A percentile compares a stretch with the other conserved stretches of the same genome.
Conservation (phyloP, 2,329 filamentous ascomycete species). For the Pestalotiopsis sp. region DNA sequence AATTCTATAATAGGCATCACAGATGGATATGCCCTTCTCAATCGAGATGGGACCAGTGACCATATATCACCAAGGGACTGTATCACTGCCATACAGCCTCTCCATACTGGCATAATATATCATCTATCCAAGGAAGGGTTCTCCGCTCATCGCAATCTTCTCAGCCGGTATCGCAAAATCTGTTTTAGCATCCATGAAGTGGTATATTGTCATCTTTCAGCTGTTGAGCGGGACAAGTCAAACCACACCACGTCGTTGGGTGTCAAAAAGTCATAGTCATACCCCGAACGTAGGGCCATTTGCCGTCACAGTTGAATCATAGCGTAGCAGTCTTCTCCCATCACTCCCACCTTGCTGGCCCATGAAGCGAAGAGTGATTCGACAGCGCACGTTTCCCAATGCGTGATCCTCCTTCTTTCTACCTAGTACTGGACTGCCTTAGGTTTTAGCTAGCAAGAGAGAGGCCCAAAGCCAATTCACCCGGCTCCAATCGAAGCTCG, state of each 20-base stretch:
- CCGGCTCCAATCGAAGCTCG: constrained; percentile 6
- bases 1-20: neutral
- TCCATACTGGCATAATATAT: neutral
- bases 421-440: neutral
- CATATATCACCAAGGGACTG: neutral
- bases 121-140: neutral
- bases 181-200: neutral
- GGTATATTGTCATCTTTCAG: neutral
- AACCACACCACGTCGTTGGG: neutral
- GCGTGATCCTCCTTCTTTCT: neutral
- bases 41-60: neutral
- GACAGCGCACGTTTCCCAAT: neutral
- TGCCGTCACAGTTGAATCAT: neutral
- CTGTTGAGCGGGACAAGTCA: neutral
- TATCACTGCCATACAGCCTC: neutral
- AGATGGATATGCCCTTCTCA: neutral
- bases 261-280: neutral
- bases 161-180: neutral
- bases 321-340: neutral
- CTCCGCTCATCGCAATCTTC: neutral
- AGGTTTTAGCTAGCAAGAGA: neutral
- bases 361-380: too few species aligned
- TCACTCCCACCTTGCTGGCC: neutral
- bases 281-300: neutral
- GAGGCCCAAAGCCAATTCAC: constrained; percentile 5